phyloP scores from a whole-genome alignment of 1,284 basidiomycete genomes.

The Thelephora terrestris region DNA sequence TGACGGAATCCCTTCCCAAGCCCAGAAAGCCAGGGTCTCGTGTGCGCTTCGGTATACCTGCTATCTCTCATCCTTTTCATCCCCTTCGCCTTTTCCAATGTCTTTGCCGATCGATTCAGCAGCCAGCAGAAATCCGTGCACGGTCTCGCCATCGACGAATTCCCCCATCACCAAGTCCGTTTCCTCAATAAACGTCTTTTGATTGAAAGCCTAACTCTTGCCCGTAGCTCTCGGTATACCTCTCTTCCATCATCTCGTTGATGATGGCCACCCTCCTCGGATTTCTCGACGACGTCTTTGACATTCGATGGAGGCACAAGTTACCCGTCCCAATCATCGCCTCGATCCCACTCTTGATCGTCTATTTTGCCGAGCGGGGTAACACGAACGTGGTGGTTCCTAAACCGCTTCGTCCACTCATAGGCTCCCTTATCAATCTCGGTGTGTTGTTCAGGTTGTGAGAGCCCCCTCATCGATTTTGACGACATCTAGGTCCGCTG shows the following conservation, averaged over 20 bases:
- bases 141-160: slow-evolving; percentile 59
- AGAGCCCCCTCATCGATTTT: neutral
- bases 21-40: slow-evolving; percentile 89
- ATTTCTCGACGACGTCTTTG: slow-evolving; percentile 96
- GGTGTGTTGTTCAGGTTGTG: no score
- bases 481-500: slow-evolving; percentile 55
- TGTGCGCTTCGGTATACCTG: slow-evolving; percentile 86
- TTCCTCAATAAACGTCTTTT: neutral
- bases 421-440: slow-evolving; percentile 78
- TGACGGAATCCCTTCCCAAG: slow-evolving; percentile 32
- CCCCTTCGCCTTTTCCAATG: slow-evolving; percentile 78
- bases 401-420: slow-evolving; percentile 58
- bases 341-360: slow-evolving; percentile 88
- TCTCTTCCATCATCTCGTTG: slow-evolving; percentile 86
- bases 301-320: slow-evolving; percentile 98
- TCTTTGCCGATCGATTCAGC: slow-evolving; percentile 41
- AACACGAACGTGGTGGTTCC: slow-evolving; percentile 95
- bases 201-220: slow-evolving; percentile 2
- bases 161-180: slow-evolving; percentile 81
- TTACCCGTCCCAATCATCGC: slow-evolving; percentile 95
- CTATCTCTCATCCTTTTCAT: slow-evolving; percentile 79
- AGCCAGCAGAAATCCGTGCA: slow-evolving; percentile 33
- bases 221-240: slow-evolving; percentile 75
- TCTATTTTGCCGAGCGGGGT: slow-evolving; percentile 92
- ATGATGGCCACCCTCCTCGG: slow-evolving; percentile 90